A percentile compares a stretch with the other conserved stretches of the same genome.
Evolutionary conservation across 2,329 filamentous ascomycete genomes (phyloP).

Genomic region (Arthrobotrys musiformis): DNA sequence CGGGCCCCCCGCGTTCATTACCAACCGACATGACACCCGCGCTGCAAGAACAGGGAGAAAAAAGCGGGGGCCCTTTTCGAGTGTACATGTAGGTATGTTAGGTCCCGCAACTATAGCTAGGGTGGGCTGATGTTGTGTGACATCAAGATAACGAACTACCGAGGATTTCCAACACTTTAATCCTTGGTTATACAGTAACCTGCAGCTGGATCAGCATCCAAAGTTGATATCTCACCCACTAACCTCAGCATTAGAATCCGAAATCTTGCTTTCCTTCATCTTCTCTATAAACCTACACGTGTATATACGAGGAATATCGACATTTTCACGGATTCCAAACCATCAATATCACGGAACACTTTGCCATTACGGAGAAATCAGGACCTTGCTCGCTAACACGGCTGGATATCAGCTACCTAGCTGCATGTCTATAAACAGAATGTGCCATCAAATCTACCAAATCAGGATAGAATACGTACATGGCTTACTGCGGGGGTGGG

Average conservation of each 20-base stretch:
- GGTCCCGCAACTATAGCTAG: too few relatives aligned
- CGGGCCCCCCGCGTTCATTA: background rate
- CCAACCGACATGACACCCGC: background rate
- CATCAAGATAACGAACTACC: slow-evolving; percentile 34
- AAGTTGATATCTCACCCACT: too few relatives aligned
- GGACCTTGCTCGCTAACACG: background rate
- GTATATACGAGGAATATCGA: too few relatives aligned
- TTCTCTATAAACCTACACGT: too few relatives aligned
- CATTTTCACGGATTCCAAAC: too few relatives aligned
- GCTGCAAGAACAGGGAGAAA: background rate
- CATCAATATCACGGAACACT: too few relatives aligned
- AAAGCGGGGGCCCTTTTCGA: background rate
- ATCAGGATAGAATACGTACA: background rate
- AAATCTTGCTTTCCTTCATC: too few relatives aligned
- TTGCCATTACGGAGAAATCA: background rate
- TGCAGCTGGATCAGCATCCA: background rate
- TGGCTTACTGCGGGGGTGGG: slow-evolving; percentile 39
- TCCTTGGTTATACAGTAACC: background rate
- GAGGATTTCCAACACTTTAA: slow-evolving; percentile 13
- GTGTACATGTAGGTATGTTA: too few relatives aligned
- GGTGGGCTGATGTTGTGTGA: slow-evolving; percentile 39
- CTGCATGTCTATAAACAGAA: slow-evolving; percentile 19
- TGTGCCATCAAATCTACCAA: background rate
- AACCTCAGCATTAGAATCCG: too few relatives aligned
- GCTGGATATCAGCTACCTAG: too few relatives aligned